Conservation (phyloP, 2,329 filamentous ascomycete species). For the Diplodia corticola region DNA sequence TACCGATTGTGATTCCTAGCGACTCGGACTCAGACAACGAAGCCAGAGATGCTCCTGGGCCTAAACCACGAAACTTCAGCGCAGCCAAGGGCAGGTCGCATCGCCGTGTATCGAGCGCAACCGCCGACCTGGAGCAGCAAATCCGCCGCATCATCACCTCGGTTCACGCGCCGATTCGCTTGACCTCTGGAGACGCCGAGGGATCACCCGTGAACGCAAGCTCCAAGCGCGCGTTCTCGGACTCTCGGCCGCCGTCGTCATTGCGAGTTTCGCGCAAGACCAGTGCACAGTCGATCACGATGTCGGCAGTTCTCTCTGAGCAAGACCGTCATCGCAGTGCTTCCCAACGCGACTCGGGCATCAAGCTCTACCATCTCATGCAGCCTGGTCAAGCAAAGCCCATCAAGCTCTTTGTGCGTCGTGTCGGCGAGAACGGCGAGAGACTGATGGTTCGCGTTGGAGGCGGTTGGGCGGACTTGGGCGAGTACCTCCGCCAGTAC, state of each 20-base stretch:
- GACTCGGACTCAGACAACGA: constrained; percentile 11
- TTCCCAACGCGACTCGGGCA: constrained; percentile 56
- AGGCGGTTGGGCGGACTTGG: constrained; percentile 96
- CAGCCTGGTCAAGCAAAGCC: constrained; percentile 80
- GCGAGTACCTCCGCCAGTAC: constrained; percentile 92
- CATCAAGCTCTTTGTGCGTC: constrained; percentile 90
- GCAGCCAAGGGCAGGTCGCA: not conserved
- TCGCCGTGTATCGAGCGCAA: constrained; percentile 33
- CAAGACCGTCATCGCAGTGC: constrained; percentile 36
- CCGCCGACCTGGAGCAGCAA: constrained; percentile 72
- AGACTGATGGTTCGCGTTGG: constrained; percentile 97
- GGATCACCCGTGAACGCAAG: not conserved
- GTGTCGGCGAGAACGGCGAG: constrained; percentile 86
- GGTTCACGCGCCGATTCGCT: constrained; percentile 76
- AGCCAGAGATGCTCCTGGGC: not conserved
- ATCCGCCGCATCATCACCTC: constrained; percentile 76
- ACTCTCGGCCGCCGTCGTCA: constrained; percentile 19
- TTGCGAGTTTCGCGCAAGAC: constrained; percentile 1
- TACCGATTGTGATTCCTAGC: constrained; percentile 9
- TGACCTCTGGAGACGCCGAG: constrained; percentile 54
- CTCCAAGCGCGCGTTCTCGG: constrained; percentile 12
- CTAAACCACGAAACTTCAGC: not conserved
- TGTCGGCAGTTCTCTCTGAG: constrained; percentile 40
- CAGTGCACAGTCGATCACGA: constrained; percentile 28
- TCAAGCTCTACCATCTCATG: constrained; percentile 89